A percentile compares a stretch with the other conserved stretches of the same genome.
Conservation (phyloP, 139 green algal genomes). For the Micractinium conductrix region DNA sequence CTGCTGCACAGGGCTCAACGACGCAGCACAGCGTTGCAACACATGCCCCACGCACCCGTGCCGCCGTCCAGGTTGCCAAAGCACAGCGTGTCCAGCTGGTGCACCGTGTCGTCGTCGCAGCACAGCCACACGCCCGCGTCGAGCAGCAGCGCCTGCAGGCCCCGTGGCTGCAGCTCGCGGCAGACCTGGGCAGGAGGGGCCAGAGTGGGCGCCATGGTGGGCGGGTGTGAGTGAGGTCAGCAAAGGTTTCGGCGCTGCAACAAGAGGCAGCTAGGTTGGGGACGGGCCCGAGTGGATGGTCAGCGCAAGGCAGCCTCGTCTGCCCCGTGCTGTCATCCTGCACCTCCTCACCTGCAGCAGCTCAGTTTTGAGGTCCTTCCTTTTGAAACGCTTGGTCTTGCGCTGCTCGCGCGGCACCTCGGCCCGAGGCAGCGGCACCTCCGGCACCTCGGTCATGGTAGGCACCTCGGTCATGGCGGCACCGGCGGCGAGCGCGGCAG, state of each 20-base stretch:
- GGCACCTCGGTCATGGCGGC: too few species aligned
- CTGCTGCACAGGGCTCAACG: too few species aligned
- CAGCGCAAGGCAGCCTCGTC: too few species aligned
- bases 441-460: neutral
- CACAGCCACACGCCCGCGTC: slow-evolving; percentile 43
- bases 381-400: slow-evolving; percentile 35
- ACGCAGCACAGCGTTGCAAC: too few species aligned
- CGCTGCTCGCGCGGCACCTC: slow-evolving; percentile 24
- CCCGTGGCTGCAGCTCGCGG: neutral
- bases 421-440: neutral
- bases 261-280: too few species aligned
- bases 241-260: too few species aligned
- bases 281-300: too few species aligned
- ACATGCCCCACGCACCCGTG: too few species aligned
- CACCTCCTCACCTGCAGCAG: slow-evolving; percentile 37
- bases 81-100: slow-evolving; percentile 43
- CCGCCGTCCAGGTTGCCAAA: slow-evolving; percentile 53
- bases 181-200: neutral
- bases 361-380: slow-evolving; percentile 40
- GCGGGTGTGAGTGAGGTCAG: too few species aligned
- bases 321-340: too few species aligned
- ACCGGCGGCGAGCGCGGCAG: too few species aligned
- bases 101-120: slow-evolving; percentile 16
- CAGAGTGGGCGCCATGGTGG: neutral
- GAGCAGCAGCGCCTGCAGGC: slow-evolving; percentile 43